phyloP scores from a whole-genome alignment of 1,139 yeast species.

The Maudiozyma humilis region DNA sequence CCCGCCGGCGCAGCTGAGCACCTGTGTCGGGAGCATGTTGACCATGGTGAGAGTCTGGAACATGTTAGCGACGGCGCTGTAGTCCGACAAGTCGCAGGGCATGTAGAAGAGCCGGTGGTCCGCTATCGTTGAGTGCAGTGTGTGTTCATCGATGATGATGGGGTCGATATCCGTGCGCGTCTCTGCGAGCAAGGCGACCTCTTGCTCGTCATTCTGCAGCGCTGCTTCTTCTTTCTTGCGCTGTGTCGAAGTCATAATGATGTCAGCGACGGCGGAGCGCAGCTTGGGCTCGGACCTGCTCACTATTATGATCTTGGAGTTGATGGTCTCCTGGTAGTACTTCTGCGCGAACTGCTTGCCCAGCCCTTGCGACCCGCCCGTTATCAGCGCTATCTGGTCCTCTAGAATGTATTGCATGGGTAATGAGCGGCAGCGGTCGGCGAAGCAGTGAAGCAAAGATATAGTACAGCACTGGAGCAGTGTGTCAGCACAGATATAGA shows the following conservation, averaged over 20 bases:
- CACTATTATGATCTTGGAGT: constrained; percentile 62
- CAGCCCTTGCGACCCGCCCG: constrained; percentile 95
- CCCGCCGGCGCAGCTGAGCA: constrained; percentile 83
- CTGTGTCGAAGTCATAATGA: constrained; percentile 21
- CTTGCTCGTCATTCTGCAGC: not conserved
- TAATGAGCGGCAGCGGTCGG: not conserved
- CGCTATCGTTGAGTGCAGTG: not conserved
- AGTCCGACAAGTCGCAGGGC: constrained; percentile 59
- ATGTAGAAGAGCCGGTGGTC: constrained; percentile 39
- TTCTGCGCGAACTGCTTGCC: constrained; percentile 72
- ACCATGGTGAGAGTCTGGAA: constrained; percentile 30
- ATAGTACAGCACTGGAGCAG: not conserved
- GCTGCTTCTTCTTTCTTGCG: not conserved
- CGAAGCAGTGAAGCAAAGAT: not conserved
- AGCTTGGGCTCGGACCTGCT: constrained; percentile 65
- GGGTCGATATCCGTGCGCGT: constrained; percentile 3
- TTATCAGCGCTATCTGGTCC: constrained; percentile 61
- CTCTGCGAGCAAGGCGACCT: not conserved
- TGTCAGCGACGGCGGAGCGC: constrained; percentile 39
- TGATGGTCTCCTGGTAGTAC: constrained; percentile 38
- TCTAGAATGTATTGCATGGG: constrained; percentile 25
- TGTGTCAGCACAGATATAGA: not conserved
- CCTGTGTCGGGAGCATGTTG: constrained; percentile 49
- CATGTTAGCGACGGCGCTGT: constrained; percentile 42
- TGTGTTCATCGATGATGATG: constrained; percentile 4